Evolutionary conservation across 148 eudicot species (phyloP).

Genomic region (Silene conica): DNA sequence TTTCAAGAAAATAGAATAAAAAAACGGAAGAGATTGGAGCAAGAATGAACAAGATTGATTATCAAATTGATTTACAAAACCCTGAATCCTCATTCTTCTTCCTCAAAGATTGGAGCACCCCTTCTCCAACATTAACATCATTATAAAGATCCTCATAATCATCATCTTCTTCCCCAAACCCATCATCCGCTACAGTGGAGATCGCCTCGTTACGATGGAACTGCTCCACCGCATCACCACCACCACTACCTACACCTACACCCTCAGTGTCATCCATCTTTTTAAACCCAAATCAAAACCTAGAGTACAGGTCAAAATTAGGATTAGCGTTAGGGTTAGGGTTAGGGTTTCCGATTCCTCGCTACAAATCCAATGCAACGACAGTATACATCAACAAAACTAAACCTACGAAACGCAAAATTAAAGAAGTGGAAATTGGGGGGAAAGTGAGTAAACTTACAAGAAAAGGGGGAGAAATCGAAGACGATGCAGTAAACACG

Average conservation of each 20-base stretch:
- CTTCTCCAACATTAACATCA: slow-evolving; percentile 84
- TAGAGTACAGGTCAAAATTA: background rate
- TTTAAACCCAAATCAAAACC: background rate
- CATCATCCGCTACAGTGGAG: slow-evolving; percentile 75
- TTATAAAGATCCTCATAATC: slow-evolving; percentile 88
- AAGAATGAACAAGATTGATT: no score
- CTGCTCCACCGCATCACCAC: slow-evolving; percentile 41
- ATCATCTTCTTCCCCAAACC: slow-evolving; percentile 74
- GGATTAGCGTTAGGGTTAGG: no score
- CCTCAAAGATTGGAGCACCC: slow-evolving; percentile 51
- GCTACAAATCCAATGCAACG: no score
- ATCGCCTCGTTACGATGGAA: slow-evolving; percentile 69
- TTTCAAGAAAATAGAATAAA: no score
- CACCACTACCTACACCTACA: slow-evolving; percentile 5
- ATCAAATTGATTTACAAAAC: no score
- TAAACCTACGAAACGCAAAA: background rate
- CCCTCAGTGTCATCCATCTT: slow-evolving; percentile 57
- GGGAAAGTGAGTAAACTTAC: background rate
- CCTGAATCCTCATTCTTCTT: slow-evolving; percentile 56
- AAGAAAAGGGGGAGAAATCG: no score
- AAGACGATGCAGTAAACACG: no score
- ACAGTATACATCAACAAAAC: background rate
- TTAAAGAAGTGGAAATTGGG: background rate
- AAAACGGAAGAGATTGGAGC: no score
- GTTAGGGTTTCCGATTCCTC: slow-evolving; percentile 10